Conservation (phyloP, 2,329 filamentous ascomycete species). For the Periconia sp. region DNA sequence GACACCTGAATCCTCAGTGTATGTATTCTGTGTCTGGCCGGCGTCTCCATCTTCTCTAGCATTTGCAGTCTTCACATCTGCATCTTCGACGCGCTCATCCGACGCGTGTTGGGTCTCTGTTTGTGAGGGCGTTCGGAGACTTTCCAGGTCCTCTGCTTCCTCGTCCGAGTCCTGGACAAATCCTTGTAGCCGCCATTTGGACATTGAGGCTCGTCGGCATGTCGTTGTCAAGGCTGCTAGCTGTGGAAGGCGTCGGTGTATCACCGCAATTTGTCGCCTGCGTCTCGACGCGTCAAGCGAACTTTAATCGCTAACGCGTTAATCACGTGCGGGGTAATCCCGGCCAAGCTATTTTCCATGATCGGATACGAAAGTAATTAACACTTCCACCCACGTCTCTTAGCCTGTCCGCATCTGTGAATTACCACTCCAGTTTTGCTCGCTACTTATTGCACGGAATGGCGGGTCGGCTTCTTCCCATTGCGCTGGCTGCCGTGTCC, state of each 20-base stretch:
- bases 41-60: not conserved
- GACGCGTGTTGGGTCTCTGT: slow-evolving; percentile 18
- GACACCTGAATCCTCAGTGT: too few relatives aligned
- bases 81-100: slow-evolving; percentile 22
- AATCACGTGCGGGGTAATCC: slow-evolving; percentile 8
- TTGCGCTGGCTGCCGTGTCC: slow-evolving; percentile 36
- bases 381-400: too few relatives aligned
- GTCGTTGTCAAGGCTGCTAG: slow-evolving; percentile 23
- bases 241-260: slow-evolving; percentile 21
- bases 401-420: too few relatives aligned
- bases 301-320: slow-evolving; percentile 14
- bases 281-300: slow-evolving; percentile 25
- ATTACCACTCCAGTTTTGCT: too few relatives aligned
- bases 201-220: slow-evolving; percentile 52
- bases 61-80: not conserved
- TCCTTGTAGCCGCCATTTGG: slow-evolving; percentile 56
- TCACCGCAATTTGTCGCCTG: slow-evolving; percentile 13
- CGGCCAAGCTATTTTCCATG: not conserved
- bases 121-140: slow-evolving; percentile 15
- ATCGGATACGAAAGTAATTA: not conserved
- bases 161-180: slow-evolving; percentile 60
- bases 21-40: too few relatives aligned
- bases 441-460: too few relatives aligned
- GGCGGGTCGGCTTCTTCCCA: slow-evolving; percentile 41
- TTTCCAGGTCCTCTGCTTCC: slow-evolving; percentile 47